phyloP scores from a whole-genome alignment of 2,329 filamentous ascomycete species.

The Hortaea sp. region DNA sequence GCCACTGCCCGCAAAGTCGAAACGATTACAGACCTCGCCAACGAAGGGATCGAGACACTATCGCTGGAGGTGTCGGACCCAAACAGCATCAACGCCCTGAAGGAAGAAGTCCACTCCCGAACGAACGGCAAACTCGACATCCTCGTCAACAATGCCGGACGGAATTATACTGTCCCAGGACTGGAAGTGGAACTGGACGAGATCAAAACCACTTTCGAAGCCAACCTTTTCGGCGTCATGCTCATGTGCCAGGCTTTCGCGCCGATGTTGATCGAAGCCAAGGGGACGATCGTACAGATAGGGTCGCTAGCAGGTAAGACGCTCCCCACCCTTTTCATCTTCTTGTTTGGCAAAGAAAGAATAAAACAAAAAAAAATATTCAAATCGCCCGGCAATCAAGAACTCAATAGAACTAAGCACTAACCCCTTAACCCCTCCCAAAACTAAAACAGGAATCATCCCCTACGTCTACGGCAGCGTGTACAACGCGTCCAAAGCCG shows the following conservation, averaged over 20 bases:
- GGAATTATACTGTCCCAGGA: conserved; percentile 46
- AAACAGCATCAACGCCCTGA: conserved; percentile 40
- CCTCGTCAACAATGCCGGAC: conserved; percentile 43
- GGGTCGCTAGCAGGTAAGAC: conserved; percentile 31
- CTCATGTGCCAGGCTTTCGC: conserved; percentile 47
- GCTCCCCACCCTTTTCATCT: neutral
- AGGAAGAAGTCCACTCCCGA: conserved; percentile 35
- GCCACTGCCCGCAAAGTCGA: conserved; percentile 45
- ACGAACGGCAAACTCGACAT: conserved; percentile 33
- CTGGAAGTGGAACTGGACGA: conserved; percentile 44
- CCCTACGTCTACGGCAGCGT: conserved; percentile 32
- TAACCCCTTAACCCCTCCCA: neutral
- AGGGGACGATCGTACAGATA: conserved; percentile 36
- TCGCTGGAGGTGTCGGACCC: conserved; percentile 43
- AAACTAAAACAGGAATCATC: conserved; percentile 21
- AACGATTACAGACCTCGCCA: conserved; percentile 39
- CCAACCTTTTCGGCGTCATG: conserved; percentile 50
- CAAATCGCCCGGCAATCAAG: neutral
- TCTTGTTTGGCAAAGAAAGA: neutral
- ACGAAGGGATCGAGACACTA: conserved; percentile 45
- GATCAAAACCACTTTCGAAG: conserved; percentile 39
- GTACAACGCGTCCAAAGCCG: conserved; percentile 52
- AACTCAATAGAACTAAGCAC: too few species aligned
- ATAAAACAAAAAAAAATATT: neutral
- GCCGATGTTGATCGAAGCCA: conserved; percentile 40